Evolutionary conservation across 2,329 filamentous ascomycete species (phyloP), one percentile per base, ranked within the genome.

Genomic region (Ophiostoma montium): DNA sequence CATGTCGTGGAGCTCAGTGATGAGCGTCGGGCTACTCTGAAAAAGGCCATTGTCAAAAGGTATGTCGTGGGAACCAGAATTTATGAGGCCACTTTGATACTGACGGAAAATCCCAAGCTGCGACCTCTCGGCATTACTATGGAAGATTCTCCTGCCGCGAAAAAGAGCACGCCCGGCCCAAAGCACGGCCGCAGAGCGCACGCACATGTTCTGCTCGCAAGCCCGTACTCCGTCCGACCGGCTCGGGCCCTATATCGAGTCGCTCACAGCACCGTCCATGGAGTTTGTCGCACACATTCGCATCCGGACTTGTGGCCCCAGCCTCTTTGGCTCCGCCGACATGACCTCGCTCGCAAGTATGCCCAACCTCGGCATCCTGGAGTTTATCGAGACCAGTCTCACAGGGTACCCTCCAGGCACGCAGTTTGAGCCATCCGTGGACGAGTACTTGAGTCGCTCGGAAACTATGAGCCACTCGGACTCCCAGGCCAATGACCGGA

Each of bases 341-440:
- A 55, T 74, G 27, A 52, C 72, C 2, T 57, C 56, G 16, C 58
- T 75, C 31, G 55, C 67, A 0, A 56, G 63, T 4, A 61, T 74
- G 54, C 64, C 61, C 27, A 75, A 74, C 46, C 64, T 75, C 5
- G 70, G 66, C 9, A 63, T 70, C 2, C 62, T 75, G 12, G 69
- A 74, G 56, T 62, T 75, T 19, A 60, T 71, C 13, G 63, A 70
- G 51, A 65, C 21, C 42, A 44, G 32, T n/a, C 10, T 13, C 10
- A n/a, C 39, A 9, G 16, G 11, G n/a, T 9, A n/a, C 10, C 21
- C 39, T 23, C 5, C 15, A 23, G 10, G 3, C 16, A 18, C n/a
- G 27, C 6, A 12, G 39, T 33, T 4, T 13, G 11, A 13, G 18
- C 3, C 31, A 5, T 8, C 43, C 4, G 3, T 35, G 12, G 5